Evolutionary conservation across 345 rosid genomes (phyloP).

Genomic region (Psidium guajava): DNA sequence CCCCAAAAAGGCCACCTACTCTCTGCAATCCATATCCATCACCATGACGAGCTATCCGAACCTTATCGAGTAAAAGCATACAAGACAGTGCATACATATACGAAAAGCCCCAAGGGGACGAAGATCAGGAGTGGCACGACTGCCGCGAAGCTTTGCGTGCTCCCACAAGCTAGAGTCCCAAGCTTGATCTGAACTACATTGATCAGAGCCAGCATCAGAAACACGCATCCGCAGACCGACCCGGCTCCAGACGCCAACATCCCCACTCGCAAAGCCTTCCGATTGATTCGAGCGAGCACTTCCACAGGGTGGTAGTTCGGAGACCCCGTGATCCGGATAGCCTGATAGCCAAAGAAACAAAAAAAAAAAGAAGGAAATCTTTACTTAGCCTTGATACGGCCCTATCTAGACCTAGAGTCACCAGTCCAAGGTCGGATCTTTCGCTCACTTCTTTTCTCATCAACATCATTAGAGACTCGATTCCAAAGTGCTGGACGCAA

Average conservation of each 20-base stretch:
- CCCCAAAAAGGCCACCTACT: background rate
- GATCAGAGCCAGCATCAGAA: constrained; percentile 66
- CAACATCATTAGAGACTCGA: background rate
- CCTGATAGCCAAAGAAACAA: constrained; percentile 6
- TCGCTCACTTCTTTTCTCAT: background rate
- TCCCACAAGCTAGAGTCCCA: constrained; percentile 60
- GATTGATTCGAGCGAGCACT: constrained; percentile 26
- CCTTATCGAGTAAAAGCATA: constrained; percentile 57
- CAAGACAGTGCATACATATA: constrained; percentile 41
- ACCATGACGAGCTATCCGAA: background rate
- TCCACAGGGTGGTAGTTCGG: constrained; percentile 6
- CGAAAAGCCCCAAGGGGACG: constrained; percentile 45
- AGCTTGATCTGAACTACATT: constrained; percentile 77
- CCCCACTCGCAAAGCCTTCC: constrained; percentile 51
- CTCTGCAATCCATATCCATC: background rate
- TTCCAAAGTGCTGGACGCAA: background rate
- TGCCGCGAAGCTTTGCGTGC: constrained; percentile 53
- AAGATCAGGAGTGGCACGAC: constrained; percentile 63
- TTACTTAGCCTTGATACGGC: background rate
- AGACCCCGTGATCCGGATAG: constrained; percentile 37
- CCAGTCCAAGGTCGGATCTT: background rate
- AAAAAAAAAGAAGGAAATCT: background rate
- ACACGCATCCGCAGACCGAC: constrained; percentile 55
- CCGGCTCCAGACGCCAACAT: constrained; percentile 71
- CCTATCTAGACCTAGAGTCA: background rate